phyloP scores from a whole-genome alignment of 1,284 basidiomycete genomes.

The Fereydounia khargensis region DNA sequence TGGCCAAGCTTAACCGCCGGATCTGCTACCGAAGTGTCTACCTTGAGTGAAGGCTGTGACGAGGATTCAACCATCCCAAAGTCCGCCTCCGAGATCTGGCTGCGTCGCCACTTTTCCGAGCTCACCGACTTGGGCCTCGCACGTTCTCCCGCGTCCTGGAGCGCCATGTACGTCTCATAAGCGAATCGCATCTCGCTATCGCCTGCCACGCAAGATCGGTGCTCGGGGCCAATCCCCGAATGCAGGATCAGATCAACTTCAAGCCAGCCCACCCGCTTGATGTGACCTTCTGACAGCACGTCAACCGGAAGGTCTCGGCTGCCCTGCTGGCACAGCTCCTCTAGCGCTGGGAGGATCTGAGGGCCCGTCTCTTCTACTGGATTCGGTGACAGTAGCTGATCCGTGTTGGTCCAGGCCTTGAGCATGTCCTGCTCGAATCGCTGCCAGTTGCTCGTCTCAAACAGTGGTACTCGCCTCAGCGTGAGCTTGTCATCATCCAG shows the following conservation, averaged over 20 bases:
- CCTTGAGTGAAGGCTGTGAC: no score
- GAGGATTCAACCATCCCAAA: no score
- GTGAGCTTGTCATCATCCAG: conserved; percentile 30
- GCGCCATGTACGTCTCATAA: conserved; percentile 35
- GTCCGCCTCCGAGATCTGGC: neutral
- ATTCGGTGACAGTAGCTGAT: conserved; percentile 9
- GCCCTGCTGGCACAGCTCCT: conserved; percentile 27
- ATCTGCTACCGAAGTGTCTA: no score
- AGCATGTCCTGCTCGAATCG: conserved; percentile 42
- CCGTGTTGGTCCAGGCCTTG: conserved; percentile 17
- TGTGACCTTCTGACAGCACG: conserved; percentile 7
- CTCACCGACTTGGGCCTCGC: conserved; percentile 15
- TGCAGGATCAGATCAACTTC: conserved; percentile 44
- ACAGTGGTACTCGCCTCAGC: conserved; percentile 24
- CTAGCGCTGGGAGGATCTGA: conserved; percentile 29
- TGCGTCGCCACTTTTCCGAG: conserved; percentile 3
- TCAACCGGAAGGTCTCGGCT: conserved; percentile 12
- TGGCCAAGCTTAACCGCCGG: no score
- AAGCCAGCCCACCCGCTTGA: conserved; percentile 33
- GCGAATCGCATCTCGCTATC: conserved; percentile 45
- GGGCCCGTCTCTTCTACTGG: conserved; percentile 1
- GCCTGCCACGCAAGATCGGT: conserved; percentile 29
- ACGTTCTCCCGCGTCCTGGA: conserved; percentile 36
- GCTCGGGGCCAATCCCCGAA: conserved; percentile 37
- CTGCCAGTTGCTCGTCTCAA: conserved; percentile 28